Conservation (phyloP, 164 flowering plant species). For the Nymphaea thermarum region DNA sequence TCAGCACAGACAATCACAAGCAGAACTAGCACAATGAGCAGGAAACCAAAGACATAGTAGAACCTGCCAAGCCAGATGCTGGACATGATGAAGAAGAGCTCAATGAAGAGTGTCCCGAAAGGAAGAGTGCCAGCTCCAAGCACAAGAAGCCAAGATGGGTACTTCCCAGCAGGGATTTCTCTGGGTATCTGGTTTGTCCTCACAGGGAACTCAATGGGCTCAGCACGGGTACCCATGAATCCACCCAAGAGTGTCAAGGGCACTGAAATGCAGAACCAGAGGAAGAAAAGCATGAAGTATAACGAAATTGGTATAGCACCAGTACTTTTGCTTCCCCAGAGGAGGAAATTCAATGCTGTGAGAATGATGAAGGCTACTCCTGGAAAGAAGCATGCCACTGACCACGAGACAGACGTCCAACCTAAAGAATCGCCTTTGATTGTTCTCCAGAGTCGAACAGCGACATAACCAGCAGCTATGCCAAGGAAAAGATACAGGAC, state of each 20-base stretch:
- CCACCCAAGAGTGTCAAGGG: slow-evolving; percentile 35
- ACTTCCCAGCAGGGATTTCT: slow-evolving; percentile 25
- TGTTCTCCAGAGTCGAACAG: slow-evolving; percentile 28
- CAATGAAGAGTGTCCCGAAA: slow-evolving; percentile 31
- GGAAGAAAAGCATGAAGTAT: slow-evolving; percentile 21
- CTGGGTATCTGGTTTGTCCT: slow-evolving; percentile 33
- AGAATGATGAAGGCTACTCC: slow-evolving; percentile 23
- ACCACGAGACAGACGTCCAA: slow-evolving; percentile 29
- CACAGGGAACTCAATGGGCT: slow-evolving; percentile 20
- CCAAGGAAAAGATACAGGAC: slow-evolving; percentile 28
- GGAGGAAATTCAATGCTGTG: slow-evolving; percentile 21
- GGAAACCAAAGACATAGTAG: slow-evolving; percentile 32
- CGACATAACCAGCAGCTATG: slow-evolving; percentile 26
- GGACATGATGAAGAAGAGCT: slow-evolving; percentile 31
- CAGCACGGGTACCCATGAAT: slow-evolving; percentile 21
- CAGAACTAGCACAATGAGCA: slow-evolving; percentile 22
- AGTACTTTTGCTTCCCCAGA: slow-evolving; percentile 32
- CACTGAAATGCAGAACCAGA: slow-evolving; percentile 35
- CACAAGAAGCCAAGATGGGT: slow-evolving; percentile 33
- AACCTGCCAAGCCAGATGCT: slow-evolving; percentile 36
- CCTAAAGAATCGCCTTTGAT: slow-evolving; percentile 25
- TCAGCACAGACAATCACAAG: slow-evolving; percentile 30
- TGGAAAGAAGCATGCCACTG: slow-evolving; percentile 27
- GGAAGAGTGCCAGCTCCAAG: slow-evolving; percentile 38
- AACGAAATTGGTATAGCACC: slow-evolving; percentile 31